Evolutionary conservation across 106 monocot genomes (phyloP).

Genomic region (Apostasia shenzhenica): DNA sequence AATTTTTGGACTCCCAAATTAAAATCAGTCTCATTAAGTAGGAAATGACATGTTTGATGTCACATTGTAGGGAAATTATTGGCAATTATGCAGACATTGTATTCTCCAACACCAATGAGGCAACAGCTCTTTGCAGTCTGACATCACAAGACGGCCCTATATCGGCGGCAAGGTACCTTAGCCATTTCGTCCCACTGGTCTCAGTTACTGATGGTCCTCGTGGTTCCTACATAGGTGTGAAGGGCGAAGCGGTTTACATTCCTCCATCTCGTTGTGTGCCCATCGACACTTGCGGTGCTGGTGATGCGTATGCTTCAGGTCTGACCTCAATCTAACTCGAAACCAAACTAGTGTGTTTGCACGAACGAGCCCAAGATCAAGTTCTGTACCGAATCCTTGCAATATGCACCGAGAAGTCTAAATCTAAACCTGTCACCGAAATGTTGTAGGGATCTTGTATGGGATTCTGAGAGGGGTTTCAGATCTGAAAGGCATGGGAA

Average conservation of each 20-base stretch:
- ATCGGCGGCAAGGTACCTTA: constrained; percentile 58
- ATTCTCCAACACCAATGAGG: constrained; percentile 76
- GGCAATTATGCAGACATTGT: constrained; percentile 76
- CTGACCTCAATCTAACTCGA: not conserved
- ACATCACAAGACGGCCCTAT: constrained; percentile 42
- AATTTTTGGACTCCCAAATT: too few species aligned
- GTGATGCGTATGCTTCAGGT: constrained; percentile 81
- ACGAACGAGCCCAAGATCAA: too few species aligned
- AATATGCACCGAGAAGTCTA: too few species aligned
- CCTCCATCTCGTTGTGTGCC: constrained; percentile 77
- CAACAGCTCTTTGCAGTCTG: constrained; percentile 54
- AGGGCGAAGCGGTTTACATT: constrained; percentile 86
- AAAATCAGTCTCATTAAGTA: too few species aligned
- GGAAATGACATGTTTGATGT: too few species aligned
- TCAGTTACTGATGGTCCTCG: constrained; percentile 75
- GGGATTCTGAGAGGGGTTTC: constrained; percentile 67
- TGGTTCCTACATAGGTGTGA: constrained; percentile 81
- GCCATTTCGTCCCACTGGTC: constrained; percentile 77
- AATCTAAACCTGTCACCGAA: not conserved
- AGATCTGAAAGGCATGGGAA: constrained; percentile 80
- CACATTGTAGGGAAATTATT: constrained; percentile 63
- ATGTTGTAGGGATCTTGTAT: constrained; percentile 51
- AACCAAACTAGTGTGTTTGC: too few species aligned
- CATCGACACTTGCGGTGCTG: constrained; percentile 84
- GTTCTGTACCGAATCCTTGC: too few species aligned